Conservation (phyloP, 306 rosid species). For the Begonia masoniana region DNA sequence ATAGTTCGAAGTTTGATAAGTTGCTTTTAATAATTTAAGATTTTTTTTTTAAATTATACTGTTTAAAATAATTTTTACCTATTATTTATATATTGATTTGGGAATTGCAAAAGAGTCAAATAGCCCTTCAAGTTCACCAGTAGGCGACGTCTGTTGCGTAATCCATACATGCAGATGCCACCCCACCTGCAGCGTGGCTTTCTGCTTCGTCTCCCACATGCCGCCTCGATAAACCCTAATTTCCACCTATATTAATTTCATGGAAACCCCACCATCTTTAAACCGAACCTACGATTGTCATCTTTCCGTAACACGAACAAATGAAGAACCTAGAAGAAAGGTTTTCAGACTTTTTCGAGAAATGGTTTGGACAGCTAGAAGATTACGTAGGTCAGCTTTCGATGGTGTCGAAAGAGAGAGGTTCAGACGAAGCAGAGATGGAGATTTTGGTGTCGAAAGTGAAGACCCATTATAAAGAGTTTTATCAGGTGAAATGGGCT, state of each 20-base stretch:
- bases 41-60: no score
- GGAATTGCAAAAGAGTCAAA: no score
- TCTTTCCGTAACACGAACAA: neutral
- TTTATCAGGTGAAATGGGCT: constrained; percentile 58
- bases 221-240: no score
- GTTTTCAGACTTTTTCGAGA: constrained; percentile 35
- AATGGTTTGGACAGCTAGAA: constrained; percentile 36
- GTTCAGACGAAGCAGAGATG: constrained; percentile 11
- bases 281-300: neutral
- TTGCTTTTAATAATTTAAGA: no score
- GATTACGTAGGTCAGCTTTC: constrained; percentile 23
- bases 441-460: constrained; percentile 24
- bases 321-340: constrained; percentile 25
- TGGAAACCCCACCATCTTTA: neutral
- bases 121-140: constrained; percentile 5
- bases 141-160: constrained; percentile 34
- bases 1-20: no score
- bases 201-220: no score
- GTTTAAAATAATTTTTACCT: no score
- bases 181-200: neutral
- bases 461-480: constrained; percentile 43
- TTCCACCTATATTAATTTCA: neutral
- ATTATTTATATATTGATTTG: no score
- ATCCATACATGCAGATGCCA: constrained; percentile 33
- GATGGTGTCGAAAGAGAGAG: neutral